These are phyloP conservation scores for Bretschneidera sinensis DNA, from an alignment of 345 rosid genomes.

Conservation along the genomic window DNA sequence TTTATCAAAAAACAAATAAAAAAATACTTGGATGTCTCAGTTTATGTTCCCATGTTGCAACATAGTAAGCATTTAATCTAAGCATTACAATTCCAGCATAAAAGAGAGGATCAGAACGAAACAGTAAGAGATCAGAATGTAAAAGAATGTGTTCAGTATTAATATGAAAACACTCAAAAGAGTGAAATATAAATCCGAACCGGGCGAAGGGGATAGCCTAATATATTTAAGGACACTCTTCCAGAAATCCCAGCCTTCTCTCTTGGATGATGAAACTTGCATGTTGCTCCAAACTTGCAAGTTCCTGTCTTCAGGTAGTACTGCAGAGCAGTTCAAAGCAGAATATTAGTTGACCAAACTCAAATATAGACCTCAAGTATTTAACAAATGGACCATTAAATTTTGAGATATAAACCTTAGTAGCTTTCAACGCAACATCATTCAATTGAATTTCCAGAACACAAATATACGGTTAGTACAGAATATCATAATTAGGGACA, in stretches of 20 bases:
- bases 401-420: background rate
- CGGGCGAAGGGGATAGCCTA: conserved; percentile 92
- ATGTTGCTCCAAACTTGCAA: conserved; percentile 99
- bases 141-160: background rate
- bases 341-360: conserved; percentile 14
- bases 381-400: too few relatives aligned
- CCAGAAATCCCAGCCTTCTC: conserved; percentile 94
- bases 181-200: conserved; percentile 36
- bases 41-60: background rate
- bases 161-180: too few relatives aligned
- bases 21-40: too few relatives aligned
- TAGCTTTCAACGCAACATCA: background rate
- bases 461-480: background rate
- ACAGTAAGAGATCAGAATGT: conserved; percentile 8
- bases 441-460: background rate
- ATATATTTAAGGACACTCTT: conserved; percentile 76
- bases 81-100: too few relatives aligned
- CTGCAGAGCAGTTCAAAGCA: conserved; percentile 41
- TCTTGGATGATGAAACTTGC: conserved; percentile 99
- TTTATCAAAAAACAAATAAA: too few relatives aligned
- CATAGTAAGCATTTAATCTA: background rate
- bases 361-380: background rate
- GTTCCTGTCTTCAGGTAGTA: conserved; percentile 96
- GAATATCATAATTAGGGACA: background rate
- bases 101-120: background rate